A percentile compares a stretch with the other conserved stretches of the same genome.
Evolutionary conservation across 2,329 filamentous ascomycete genomes (phyloP).

Genomic region (Hawksworthiomyces lignivorus): DNA sequence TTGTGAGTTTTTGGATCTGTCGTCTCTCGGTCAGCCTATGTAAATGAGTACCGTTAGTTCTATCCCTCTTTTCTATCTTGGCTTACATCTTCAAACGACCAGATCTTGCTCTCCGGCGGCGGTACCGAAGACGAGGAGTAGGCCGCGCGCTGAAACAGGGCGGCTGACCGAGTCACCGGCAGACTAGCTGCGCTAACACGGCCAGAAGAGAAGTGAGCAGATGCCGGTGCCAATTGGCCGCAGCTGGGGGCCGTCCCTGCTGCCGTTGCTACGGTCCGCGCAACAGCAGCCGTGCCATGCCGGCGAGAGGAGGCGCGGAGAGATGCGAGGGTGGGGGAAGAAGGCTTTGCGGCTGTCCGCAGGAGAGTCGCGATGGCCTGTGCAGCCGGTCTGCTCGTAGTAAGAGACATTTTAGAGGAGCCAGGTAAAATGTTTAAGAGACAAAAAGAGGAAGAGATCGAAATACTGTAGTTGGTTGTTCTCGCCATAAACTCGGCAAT

Average conservation of each 20-base stretch:
- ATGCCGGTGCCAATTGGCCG: no score
- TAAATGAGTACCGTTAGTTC: no score
- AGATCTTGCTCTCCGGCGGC: conserved; percentile 30
- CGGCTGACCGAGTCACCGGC: no score
- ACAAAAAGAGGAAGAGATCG: no score
- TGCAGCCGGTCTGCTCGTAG: not conserved
- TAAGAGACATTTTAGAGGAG: not conserved
- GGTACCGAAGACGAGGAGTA: conserved; percentile 22
- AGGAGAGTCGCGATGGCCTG: conserved; percentile 4
- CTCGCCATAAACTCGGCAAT: no score
- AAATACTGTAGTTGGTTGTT: no score
- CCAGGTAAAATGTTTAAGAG: no score
- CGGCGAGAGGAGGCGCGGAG: not conserved
- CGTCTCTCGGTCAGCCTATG: no score
- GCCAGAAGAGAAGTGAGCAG: no score
- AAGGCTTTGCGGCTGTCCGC: conserved; percentile 1
- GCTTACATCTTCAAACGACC: conserved; percentile 38
- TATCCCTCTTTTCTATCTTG: not conserved
- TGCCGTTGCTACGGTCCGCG: no score
- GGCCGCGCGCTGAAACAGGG: conserved; percentile 11
- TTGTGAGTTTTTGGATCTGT: conserved; percentile 33
- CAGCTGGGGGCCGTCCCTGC: no score
- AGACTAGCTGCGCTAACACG: no score
- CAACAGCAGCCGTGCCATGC: not conserved
- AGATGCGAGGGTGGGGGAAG: not conserved